Evolutionary conservation across 2,329 filamentous ascomycete genomes (phyloP), one percentile per base, ranked within the genome.

Genomic region (Cryphonectria parasitica): DNA sequence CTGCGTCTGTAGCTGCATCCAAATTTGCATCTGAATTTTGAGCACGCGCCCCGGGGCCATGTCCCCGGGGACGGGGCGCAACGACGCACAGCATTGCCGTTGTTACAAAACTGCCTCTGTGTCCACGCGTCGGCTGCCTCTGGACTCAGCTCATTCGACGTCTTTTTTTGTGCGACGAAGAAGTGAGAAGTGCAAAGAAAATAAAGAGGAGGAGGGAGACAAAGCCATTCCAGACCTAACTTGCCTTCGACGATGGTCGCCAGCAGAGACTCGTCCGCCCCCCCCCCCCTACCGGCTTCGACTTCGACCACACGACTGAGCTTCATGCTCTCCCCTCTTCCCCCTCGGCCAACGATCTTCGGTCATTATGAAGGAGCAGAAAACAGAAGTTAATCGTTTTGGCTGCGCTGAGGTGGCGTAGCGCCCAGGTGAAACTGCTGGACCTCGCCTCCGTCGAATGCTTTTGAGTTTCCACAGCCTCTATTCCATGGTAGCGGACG

Each of bases 391-490:
- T 49, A 49, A 31, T 2, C 28, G 28, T 19, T 7, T 31, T 60
- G 56, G 15, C 13, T 19, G 31, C 28, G 25, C 28, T 60, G 58
- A 61, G 3, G 7, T 39, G 58, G 31, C 22, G 15, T 19, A 34
- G 34, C 22, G 31, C 69, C 64, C 61, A 60, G 22, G 22, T n/a
- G 19, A 34, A 17, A 5, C 39, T 34, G 65, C 68, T 70, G 69
- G 64, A 49, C 19, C 64, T 70, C 43, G 69, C 69, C 69, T 25
- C 69, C 68, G 65, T 70, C 65, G 69, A 49, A 68, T 70, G 69
- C 54, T 67, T 70, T 70, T 68, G 65, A 70, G 64, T 70, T 70
- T 70, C 52, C 54, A 63, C 65, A 70, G 66, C 36, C 28, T 36
- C 63, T 63, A 39, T 58, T 60, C 65, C 65, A n/a, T 52, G 66